Evolutionary conservation across 1,284 basidiomycete species (phyloP).

Genomic region (Leccinum laetum): DNA sequence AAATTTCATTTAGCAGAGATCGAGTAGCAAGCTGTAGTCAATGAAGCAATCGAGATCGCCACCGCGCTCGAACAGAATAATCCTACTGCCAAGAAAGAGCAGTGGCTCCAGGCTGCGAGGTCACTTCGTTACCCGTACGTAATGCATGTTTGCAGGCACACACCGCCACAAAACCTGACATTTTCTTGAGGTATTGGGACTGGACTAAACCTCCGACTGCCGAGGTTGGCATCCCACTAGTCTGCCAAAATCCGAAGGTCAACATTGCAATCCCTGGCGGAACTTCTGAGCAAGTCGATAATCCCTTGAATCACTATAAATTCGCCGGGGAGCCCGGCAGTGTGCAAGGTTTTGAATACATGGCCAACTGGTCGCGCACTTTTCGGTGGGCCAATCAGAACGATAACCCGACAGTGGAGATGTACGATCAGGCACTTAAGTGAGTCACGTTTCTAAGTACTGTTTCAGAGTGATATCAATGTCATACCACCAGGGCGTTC

Average conservation of each 20-base stretch:
- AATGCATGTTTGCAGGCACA: too few species aligned
- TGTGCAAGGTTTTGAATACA: constrained; percentile 4
- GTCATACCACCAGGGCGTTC: constrained; percentile 9
- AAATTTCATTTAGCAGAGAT: not conserved
- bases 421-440: constrained; percentile 13
- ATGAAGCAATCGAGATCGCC: constrained; percentile 15
- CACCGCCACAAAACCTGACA: not conserved
- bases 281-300: not conserved
- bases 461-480: not conserved
- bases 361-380: constrained; percentile 17
- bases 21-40: constrained; percentile 19
- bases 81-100: constrained; percentile 3
- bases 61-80: constrained; percentile 4
- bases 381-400: constrained; percentile 16
- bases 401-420: constrained; percentile 7
- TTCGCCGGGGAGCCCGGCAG: constrained; percentile 10
- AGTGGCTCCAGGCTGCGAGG: constrained; percentile 14
- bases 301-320: constrained; percentile 21
- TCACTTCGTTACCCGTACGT: constrained; percentile 20
- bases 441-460: not conserved
- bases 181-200: constrained; percentile 17
- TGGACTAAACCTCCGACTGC: constrained; percentile 12
- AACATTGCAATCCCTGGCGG: constrained; percentile 3
- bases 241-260: constrained; percentile 4
- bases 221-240: constrained; percentile 10